Evolutionary conservation across 1,139 yeast species (phyloP), one percentile per base, ranked within the genome.

Genomic region (Geotrichum aggregatum): DNA sequence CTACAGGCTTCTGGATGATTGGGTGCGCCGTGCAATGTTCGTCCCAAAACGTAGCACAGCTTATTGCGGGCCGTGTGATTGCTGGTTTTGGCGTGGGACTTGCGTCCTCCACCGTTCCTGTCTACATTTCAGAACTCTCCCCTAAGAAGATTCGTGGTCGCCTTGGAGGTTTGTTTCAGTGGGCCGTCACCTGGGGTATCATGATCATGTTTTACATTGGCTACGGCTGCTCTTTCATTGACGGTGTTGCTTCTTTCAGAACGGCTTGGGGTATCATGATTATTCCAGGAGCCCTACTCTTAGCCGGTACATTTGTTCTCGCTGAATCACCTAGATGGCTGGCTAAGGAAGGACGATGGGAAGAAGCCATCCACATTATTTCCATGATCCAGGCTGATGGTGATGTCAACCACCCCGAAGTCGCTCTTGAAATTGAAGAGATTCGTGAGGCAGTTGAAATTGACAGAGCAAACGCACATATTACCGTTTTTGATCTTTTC

Each of bases 11-110:
- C 61, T 91, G 92, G 71, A 73, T 88, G 26, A 71, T 85, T 45
- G 98, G 98, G 54, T 86, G 95, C 26, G 79, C 84, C 35, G 74
- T 91, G 56, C 98, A 91, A 70, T 79, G 88, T 57, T 84, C 85
- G 19, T 76, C 96, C 3, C 78, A 78, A 47, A 77, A 82, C 38
- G 84, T 85, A 48, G 86, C 95, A 84, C 86, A 87, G 61, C 66
- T 81, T 40, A 75, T 82, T 44, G 63, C 74, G 42, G 89, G 91
- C 26, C 78, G 94, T 64, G 66, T 78, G 44, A 70, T 84, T 52
- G 76, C 84, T 50, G 94, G 94, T 54, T 56, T 82, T 49, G 84
- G 86, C 53, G 76, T 84, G 56, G 94, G 94, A 44, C 70, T 83
- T 54, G 83, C 85, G 62, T 82, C 89, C 2, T 77, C 89, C 14